Percentiles rank a stretch among this genome's conserved stretches.
These are phyloP conservation scores for Flueggea neowawraea DNA, from an alignment of 441 rosid genomes.

Conservation along the genomic window DNA sequence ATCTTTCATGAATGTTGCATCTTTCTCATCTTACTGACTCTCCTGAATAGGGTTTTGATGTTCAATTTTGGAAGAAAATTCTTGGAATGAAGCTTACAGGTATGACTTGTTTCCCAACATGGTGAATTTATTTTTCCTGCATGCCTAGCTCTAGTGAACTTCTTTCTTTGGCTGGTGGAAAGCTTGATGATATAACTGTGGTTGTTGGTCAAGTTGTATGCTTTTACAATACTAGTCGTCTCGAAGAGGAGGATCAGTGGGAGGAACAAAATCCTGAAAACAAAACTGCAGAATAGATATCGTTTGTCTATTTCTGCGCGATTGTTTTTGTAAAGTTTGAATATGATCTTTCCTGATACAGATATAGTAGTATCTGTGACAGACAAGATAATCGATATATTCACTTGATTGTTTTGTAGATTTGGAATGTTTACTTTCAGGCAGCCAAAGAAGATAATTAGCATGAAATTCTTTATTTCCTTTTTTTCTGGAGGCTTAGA, in stretches of 20 bases:
- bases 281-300: too few relatives aligned
- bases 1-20: not conserved
- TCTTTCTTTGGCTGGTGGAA: slow-evolving; percentile 59
- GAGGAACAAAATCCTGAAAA: too few relatives aligned
- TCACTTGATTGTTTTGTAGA: too few relatives aligned
- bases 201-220: slow-evolving; percentile 60
- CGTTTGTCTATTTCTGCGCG: too few relatives aligned
- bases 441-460: too few relatives aligned
- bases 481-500: too few relatives aligned
- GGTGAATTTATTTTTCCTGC: not conserved
- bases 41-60: slow-evolving; percentile 60
- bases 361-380: too few relatives aligned
- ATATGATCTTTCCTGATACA: too few relatives aligned
- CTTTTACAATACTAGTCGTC: slow-evolving; percentile 7
- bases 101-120: slow-evolving; percentile 3
- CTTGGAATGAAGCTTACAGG: slow-evolving; percentile 86
- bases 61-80: slow-evolving; percentile 50
- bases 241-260: not conserved
- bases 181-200: slow-evolving; percentile 90
- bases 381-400: too few relatives aligned
- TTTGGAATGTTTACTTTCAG: too few relatives aligned
- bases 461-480: too few relatives aligned
- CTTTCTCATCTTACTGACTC: not conserved
- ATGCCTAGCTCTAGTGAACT: not conserved
- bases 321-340: too few relatives aligned